These are phyloP conservation scores for Penicillium mononematosum DNA, from an alignment of 495 filamentous ascomycete species.

Conservation along the genomic window DNA sequence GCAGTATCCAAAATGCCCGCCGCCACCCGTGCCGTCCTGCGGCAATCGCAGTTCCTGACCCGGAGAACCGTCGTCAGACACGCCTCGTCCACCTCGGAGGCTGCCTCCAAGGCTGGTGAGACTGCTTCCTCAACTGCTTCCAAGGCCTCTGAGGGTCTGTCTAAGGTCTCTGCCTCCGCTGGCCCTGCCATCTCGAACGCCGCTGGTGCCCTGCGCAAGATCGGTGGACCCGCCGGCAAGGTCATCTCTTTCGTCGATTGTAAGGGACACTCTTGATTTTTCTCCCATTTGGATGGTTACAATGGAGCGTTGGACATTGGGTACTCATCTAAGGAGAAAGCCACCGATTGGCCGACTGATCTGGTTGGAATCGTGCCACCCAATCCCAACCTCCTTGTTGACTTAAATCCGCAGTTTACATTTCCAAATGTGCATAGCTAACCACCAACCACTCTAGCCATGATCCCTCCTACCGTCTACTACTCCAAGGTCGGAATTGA, in stretches of 20 bases:
- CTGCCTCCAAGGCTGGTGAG: slow-evolving; percentile 66
- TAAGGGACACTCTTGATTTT: slow-evolving; percentile 50
- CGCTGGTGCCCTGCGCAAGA: slow-evolving; percentile 65
- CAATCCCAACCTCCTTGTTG: slow-evolving; percentile 24
- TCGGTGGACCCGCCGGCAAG: slow-evolving; percentile 82
- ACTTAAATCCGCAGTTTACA: slow-evolving; percentile 14
- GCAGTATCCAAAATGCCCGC: slow-evolving; percentile 46
- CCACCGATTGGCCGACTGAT: slow-evolving; percentile 15
- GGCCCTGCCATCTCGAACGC: slow-evolving; percentile 72
- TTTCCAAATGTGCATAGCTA: slow-evolving; percentile 24
- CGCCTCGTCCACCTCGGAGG: slow-evolving; percentile 68
- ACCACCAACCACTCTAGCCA: slow-evolving; percentile 53
- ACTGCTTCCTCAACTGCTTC: slow-evolving; percentile 61
- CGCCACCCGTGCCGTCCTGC: slow-evolving; percentile 59
- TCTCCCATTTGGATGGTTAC: background rate
- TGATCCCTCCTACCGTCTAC: slow-evolving; percentile 84
- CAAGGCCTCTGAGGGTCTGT: slow-evolving; percentile 84
- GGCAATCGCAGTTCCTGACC: slow-evolving; percentile 58
- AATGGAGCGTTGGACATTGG: slow-evolving; percentile 7
- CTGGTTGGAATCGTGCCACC: slow-evolving; percentile 6
- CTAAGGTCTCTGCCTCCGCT: slow-evolving; percentile 75
- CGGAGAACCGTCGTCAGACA: slow-evolving; percentile 58
- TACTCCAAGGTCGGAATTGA: slow-evolving; percentile 87
- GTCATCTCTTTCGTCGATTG: slow-evolving; percentile 80
- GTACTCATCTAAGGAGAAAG: background rate